Evolutionary conservation across 768 basidiomycete genomes (phyloP).

Genomic region (Pulveroboletus sp.): DNA sequence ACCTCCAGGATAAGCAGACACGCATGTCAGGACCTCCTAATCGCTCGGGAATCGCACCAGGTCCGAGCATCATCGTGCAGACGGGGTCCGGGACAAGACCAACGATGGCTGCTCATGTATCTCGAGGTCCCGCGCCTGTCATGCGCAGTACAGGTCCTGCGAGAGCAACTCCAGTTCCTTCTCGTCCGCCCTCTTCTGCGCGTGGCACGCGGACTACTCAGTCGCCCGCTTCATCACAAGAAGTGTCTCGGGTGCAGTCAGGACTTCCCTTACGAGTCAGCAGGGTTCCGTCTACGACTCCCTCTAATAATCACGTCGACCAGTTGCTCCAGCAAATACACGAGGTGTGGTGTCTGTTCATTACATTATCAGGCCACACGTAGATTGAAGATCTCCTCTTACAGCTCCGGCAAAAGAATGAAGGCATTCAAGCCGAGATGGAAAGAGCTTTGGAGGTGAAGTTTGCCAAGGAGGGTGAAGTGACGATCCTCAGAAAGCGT

Average conservation of each 20-base stretch:
- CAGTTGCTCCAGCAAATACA: slow-evolving; percentile 38
- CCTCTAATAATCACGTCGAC: slow-evolving; percentile 7
- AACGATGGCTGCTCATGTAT: slow-evolving; percentile 5
- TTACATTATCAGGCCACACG: slow-evolving; percentile 6
- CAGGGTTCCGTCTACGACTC: slow-evolving; percentile 1
- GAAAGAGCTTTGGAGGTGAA: slow-evolving; percentile 48
- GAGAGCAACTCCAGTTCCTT: slow-evolving; percentile 4
- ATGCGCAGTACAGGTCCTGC: slow-evolving; percentile 9
- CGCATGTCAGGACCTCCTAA: slow-evolving; percentile 11
- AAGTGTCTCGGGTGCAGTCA: slow-evolving; percentile 11
- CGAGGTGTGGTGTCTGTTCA: slow-evolving; percentile 38
- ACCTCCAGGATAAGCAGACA: slow-evolving; percentile 30
- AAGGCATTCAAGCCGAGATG: slow-evolving; percentile 41
- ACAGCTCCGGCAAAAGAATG: slow-evolving; percentile 52
- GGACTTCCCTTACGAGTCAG: slow-evolving; percentile 8
- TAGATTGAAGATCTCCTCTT: slow-evolving; percentile 7
- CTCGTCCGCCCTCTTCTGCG: slow-evolving; percentile 15
- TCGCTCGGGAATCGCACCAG: slow-evolving; percentile 10
- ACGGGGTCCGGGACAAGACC: slow-evolving; percentile 8
- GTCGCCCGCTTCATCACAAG: slow-evolving; percentile 22
- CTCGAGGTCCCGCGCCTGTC: slow-evolving; percentile 13
- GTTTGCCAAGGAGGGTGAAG: slow-evolving; percentile 67
- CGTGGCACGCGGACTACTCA: slow-evolving; percentile 8
- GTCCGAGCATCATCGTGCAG: slow-evolving; percentile 7
- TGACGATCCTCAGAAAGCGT: slow-evolving; percentile 57